Base-by-base conservation (phyloP, 2,329 filamentous ascomycete species). In the Pseudonectria foliicola region DNA sequence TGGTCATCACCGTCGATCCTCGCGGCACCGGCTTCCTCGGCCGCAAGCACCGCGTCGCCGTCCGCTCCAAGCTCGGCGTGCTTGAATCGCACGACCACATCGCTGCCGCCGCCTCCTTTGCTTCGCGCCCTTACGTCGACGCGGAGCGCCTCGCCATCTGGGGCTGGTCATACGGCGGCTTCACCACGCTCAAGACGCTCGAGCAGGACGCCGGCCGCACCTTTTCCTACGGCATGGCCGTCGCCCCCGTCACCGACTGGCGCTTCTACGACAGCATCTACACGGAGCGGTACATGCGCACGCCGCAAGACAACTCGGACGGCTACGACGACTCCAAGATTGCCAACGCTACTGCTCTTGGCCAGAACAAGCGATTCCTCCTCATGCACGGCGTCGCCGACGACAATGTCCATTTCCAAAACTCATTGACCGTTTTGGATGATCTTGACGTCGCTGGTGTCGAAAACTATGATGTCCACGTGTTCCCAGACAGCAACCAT, bases 241-340 rank as follows among this genome's bases (percentile, higher is more conserved):
- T 98, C 33, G 92, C 92, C 2, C 92, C 92, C 13, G 92, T 98
- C n/a, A 96, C 90, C 0, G 89, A 98, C 61, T 98, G 92, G 92
- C 75, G 84, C 38, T 95, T 84, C 63, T 98, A 98, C 63, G 85
- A 95, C 63, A 85, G 80, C 39, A 81, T 95, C 52, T 95, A 95
- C 66, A 93, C 89, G 0, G 89, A 95, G 63, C 80, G 92, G 25
- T 98, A 96, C 64, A 98, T 98, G 93, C 83, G 89, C 55, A 95
- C 82, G 1, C 92, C 92, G 2, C 80, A 93, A 56, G 71, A 84
- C 54, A 98, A 98, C 56, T 62, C 66, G 0, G 64, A 56, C 0
- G 92, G 92, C 10, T 98, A 96, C 64, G 70, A 79, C 27, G 78
- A 75, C 43, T 77, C 85, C 5, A 77, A 77, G 34, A 79, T 98